These are phyloP conservation scores for Ophiosphaerella korrae DNA, from an alignment of 2,329 filamentous ascomycete species.

Conservation along the genomic window DNA sequence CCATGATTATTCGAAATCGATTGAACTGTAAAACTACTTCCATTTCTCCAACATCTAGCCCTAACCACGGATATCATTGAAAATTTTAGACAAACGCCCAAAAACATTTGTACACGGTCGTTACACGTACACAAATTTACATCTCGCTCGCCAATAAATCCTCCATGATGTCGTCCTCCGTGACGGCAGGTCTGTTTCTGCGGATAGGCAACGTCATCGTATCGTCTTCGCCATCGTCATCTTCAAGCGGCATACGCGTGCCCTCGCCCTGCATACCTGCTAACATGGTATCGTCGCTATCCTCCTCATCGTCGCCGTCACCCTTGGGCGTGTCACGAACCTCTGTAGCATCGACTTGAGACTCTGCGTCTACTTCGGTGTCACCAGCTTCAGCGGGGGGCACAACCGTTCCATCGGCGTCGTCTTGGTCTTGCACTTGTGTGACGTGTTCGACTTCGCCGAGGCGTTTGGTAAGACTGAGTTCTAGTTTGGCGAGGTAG, in stretches of 20 bases:
- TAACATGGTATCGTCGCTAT: constrained; percentile 42
- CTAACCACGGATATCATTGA: too few species aligned
- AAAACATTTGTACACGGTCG: too few species aligned
- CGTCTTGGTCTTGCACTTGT: constrained; percentile 9
- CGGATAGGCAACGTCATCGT: constrained; percentile 9
- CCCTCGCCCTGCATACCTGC: constrained; percentile 42
- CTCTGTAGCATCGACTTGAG: constrained; percentile 18
- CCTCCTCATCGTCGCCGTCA: constrained; percentile 17
- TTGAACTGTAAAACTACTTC: too few species aligned
- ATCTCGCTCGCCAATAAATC: constrained; percentile 38
- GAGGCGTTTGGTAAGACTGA: constrained; percentile 59
- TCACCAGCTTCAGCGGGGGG: constrained; percentile 17
- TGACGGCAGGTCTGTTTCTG: constrained; percentile 19
- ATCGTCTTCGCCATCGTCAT: constrained; percentile 27
- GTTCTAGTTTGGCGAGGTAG: constrained; percentile 60
- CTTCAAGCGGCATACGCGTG: constrained; percentile 41
- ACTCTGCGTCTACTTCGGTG: constrained; percentile 10
- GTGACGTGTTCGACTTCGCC: constrained; percentile 36
- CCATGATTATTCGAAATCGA: too few species aligned
- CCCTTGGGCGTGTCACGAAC: constrained; percentile 19
- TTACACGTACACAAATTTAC: neutral
- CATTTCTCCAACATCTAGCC: too few species aligned
- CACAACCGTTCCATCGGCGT: constrained; percentile 25
- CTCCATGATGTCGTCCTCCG: constrained; percentile 43
- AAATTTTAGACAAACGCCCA: too few species aligned